Evolutionary conservation across 495 filamentous ascomycete species (phyloP).

Genomic region (Bacidia gigantensis): DNA sequence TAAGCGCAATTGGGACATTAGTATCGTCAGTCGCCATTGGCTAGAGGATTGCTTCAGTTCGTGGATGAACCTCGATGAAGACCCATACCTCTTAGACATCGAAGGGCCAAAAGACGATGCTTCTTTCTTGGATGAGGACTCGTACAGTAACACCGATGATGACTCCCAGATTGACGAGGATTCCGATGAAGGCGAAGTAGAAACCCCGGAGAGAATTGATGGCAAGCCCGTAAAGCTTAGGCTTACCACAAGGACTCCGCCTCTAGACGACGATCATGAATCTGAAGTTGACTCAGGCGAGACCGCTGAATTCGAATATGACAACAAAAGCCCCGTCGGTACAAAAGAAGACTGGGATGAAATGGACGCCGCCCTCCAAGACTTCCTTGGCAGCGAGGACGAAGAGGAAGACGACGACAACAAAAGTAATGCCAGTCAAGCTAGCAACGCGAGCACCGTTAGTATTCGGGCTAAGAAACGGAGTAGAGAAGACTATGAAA

Average conservation of each 20-base stretch:
- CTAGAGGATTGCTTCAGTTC: slow-evolving; percentile 63
- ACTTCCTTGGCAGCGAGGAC: slow-evolving; percentile 58
- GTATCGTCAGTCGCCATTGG: slow-evolving; percentile 86
- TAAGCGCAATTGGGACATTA: slow-evolving; percentile 48
- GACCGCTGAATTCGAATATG: slow-evolving; percentile 30
- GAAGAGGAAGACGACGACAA: slow-evolving; percentile 39
- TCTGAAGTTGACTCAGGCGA: slow-evolving; percentile 11
- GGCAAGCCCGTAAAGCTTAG: slow-evolving; percentile 21
- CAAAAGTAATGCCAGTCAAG: slow-evolving; percentile 22
- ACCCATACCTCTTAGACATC: slow-evolving; percentile 53
- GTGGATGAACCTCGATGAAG: slow-evolving; percentile 65
- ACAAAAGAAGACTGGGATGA: slow-evolving; percentile 46
- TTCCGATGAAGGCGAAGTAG: slow-evolving; percentile 27
- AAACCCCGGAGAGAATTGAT: slow-evolving; percentile 13
- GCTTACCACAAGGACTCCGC: slow-evolving; percentile 27
- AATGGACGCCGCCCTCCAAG: slow-evolving; percentile 60
- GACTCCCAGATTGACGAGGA: slow-evolving; percentile 21
- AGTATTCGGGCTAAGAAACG: slow-evolving; percentile 26
- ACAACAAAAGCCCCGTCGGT: slow-evolving; percentile 38
- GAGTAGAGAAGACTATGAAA: slow-evolving; percentile 27
- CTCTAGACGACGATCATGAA: slow-evolving; percentile 1
- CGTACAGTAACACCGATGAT: too few relatives aligned
- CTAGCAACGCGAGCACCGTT: slow-evolving; percentile 10
- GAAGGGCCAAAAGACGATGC: slow-evolving; percentile 31
- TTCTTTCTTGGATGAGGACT: too few relatives aligned